A percentile compares a stretch with the other conserved stretches of the same genome.
Evolutionary conservation across 768 basidiomycete genomes (phyloP).

Genomic region (Panaeolus cyanescens): DNA sequence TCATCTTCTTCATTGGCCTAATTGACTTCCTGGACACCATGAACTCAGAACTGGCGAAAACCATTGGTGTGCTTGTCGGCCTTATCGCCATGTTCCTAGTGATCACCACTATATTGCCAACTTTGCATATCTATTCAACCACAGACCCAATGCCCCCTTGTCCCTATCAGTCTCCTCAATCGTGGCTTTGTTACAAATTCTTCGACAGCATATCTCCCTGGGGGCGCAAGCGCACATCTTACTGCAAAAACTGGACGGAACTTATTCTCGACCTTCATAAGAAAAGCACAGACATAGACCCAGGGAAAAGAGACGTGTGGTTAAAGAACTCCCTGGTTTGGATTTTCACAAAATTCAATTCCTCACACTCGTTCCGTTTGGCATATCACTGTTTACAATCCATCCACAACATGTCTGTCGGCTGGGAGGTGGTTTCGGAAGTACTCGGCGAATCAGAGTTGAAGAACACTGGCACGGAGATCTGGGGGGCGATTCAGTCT

Average conservation of each 20-base stretch:
- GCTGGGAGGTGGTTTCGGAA: not conserved
- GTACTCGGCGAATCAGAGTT: not conserved
- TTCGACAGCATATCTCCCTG: not conserved
- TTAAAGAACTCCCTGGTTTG: not conserved
- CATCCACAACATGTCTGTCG: not conserved
- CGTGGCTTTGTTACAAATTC: constrained; percentile 9
- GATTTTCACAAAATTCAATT: not conserved
- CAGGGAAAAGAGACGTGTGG: not conserved
- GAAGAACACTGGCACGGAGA: not conserved
- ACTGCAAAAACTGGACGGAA: not conserved
- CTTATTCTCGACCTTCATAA: not conserved
- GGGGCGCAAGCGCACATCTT: not conserved
- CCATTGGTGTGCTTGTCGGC: constrained; percentile 15
- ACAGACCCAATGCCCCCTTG: constrained; percentile 12
- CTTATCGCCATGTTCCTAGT: constrained; percentile 12
- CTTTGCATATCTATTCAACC: constrained; percentile 10
- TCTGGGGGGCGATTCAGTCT: not conserved
- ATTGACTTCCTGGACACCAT: constrained; percentile 21
- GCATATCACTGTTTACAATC: not conserved
- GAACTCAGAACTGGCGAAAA: constrained; percentile 13
- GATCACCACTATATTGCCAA: constrained; percentile 15
- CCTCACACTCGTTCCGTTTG: not conserved
- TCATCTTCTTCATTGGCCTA: constrained; percentile 22
- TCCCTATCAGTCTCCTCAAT: constrained; percentile 19
- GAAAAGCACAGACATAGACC: not conserved